These are phyloP conservation scores for Solidago caesia DNA, from an alignment of 129 eudicot species.

Conservation along the genomic window DNA sequence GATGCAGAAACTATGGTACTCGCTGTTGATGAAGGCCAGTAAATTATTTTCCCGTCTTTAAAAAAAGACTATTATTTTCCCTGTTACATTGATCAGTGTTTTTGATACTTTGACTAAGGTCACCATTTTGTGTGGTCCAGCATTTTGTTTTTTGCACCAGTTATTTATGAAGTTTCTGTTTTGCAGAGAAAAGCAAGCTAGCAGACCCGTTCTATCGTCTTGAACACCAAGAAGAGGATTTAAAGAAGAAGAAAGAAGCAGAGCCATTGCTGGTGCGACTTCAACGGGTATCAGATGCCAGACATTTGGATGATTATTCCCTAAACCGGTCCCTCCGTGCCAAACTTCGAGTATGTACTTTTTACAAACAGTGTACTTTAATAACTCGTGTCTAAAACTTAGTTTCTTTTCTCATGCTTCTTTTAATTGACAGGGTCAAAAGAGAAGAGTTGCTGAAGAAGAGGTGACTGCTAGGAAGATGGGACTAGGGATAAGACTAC, in stretches of 20 bases:
- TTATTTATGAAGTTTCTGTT: not conserved
- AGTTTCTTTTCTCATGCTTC: not conserved
- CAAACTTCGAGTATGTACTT: conserved; percentile 53
- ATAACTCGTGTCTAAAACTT: not conserved
- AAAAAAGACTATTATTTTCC: no score
- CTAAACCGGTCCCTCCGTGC: conserved; percentile 74
- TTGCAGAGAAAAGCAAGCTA: conserved; percentile 68
- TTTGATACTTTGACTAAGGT: not conserved
- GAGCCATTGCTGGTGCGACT: conserved; percentile 83
- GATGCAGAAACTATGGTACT: conserved; percentile 84
- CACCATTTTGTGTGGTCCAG: not conserved
- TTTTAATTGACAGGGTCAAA: conserved; percentile 47
- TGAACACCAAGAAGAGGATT: conserved; percentile 84
- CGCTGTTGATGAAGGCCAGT: conserved; percentile 71
- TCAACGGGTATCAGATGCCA: conserved; percentile 67
- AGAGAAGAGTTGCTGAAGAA: conserved; percentile 88
- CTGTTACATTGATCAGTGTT: not conserved
- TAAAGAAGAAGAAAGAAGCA: conserved; percentile 84
- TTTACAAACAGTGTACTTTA: not conserved
- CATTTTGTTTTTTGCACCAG: not conserved
- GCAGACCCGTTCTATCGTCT: conserved; percentile 86
- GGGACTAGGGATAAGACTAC: conserved; percentile 77
- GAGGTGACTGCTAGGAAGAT: conserved; percentile 61
- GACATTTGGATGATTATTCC: conserved; percentile 79
- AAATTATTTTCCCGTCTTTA: not conserved